Percentiles rank a stretch among this genome's conserved stretches.
These are phyloP conservation scores for Mycena indigotica DNA, from an alignment of 768 basidiomycete species.

Conservation along the genomic window DNA sequence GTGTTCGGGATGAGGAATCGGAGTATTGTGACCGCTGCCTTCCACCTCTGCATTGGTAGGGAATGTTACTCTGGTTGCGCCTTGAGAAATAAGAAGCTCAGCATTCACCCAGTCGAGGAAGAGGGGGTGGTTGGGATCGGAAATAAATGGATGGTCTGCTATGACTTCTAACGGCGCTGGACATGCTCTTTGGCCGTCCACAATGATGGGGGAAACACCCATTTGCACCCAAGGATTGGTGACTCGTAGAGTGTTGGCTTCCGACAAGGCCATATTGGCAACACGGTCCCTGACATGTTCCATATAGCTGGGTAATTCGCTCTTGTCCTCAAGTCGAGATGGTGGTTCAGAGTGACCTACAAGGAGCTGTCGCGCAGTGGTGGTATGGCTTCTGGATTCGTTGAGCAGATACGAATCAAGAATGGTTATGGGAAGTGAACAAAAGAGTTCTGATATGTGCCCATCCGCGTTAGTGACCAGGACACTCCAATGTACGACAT, in stretches of 20 bases:
- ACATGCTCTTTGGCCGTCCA: conserved; percentile 15
- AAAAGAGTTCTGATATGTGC: conserved; percentile 89
- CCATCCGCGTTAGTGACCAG: conserved; percentile 84
- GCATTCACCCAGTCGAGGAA: conserved; percentile 83
- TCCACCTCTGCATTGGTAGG: conserved; percentile 22
- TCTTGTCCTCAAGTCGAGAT: conserved; percentile 53
- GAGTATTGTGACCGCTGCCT: neutral
- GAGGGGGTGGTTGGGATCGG: conserved; percentile 43
- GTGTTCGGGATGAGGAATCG: conserved; percentile 5
- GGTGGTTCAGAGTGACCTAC: conserved; percentile 36
- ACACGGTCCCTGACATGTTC: conserved; percentile 91
- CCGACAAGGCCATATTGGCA: conserved; percentile 72
- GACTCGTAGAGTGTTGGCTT: conserved; percentile 62
- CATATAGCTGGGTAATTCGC: conserved; percentile 84
- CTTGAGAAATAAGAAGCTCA: conserved; percentile 72
- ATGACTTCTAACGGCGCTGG: conserved; percentile 45
- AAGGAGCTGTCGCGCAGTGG: conserved; percentile 74
- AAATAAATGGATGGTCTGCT: conserved; percentile 45
- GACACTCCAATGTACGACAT: conserved; percentile 80
- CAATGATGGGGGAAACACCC: conserved; percentile 41
- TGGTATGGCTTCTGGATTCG: conserved; percentile 73
- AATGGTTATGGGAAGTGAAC: conserved; percentile 86
- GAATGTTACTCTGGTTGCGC: conserved; percentile 36
- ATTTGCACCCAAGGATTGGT: conserved; percentile 62
- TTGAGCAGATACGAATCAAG: conserved; percentile 73